phyloP scores from a whole-genome alignment of 495 filamentous ascomycete genomes.

The Neurospora terricola region DNA sequence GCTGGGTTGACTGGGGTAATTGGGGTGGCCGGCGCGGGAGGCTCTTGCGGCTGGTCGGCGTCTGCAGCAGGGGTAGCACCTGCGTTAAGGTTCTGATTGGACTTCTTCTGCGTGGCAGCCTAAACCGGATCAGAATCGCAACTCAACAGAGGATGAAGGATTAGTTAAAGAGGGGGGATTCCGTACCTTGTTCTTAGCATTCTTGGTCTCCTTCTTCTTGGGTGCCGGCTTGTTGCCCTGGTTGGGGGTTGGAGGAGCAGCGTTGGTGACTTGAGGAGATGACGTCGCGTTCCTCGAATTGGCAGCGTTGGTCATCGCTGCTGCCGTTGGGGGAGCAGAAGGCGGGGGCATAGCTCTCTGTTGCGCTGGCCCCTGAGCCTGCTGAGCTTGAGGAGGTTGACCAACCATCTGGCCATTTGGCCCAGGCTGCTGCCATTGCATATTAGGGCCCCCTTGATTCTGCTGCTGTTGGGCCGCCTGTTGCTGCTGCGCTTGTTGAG shows the following conservation, averaged over 20 bases:
- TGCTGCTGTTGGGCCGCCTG: slow-evolving; percentile 26
- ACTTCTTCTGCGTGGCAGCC: slow-evolving; percentile 61
- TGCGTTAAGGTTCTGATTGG: slow-evolving; percentile 41
- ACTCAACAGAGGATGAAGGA: slow-evolving; percentile 17
- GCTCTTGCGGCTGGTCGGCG: slow-evolving; percentile 56
- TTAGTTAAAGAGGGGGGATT: slow-evolving; percentile 18
- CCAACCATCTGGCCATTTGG: slow-evolving; percentile 58
- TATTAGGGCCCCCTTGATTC: slow-evolving; percentile 27
- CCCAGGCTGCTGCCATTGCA: slow-evolving; percentile 44
- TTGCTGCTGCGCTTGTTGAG: slow-evolving; percentile 16
- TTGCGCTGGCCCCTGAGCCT: slow-evolving; percentile 54
- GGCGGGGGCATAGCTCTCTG: slow-evolving; percentile 82
- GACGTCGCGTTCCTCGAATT: slow-evolving; percentile 57
- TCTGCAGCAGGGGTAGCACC: slow-evolving; percentile 72
- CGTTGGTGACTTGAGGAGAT: slow-evolving; percentile 64
- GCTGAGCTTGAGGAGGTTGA: slow-evolving; percentile 42
- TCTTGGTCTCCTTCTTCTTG: slow-evolving; percentile 76
- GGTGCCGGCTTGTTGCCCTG: slow-evolving; percentile 68
- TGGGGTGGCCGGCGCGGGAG: slow-evolving; percentile 73
- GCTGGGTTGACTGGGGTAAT: slow-evolving; percentile 72
- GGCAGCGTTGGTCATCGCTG: slow-evolving; percentile 32
- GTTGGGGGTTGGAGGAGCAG: slow-evolving; percentile 81
- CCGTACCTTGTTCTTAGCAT: slow-evolving; percentile 66
- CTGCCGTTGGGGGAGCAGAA: slow-evolving; percentile 56
- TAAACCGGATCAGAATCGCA: slow-evolving; percentile 29